Evolutionary conservation across 1,284 basidiomycete species (phyloP).

Genomic region (Microbotryum silenes-acaulis): DNA sequence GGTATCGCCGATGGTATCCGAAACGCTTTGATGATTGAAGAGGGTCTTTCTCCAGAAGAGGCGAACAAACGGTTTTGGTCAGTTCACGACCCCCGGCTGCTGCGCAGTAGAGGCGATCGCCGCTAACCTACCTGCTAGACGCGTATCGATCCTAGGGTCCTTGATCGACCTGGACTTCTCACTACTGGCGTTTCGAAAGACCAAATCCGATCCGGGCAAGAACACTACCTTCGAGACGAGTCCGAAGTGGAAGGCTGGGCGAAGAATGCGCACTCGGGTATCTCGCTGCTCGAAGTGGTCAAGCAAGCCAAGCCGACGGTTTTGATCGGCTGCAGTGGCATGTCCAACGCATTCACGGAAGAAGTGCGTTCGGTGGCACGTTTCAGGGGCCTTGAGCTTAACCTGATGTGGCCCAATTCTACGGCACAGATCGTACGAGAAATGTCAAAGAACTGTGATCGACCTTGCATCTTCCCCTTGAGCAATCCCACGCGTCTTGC

Average conservation of each 20-base stretch:
- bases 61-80: conserved; percentile 62
- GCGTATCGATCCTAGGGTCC: conserved; percentile 43
- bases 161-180: conserved; percentile 43
- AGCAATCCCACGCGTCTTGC: conserved; percentile 70
- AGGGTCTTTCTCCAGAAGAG: conserved; percentile 49
- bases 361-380: conserved; percentile 46
- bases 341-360: conserved; percentile 70
- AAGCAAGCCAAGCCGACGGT: conserved; percentile 61
- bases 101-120: no score
- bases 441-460: conserved; percentile 59
- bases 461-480: conserved; percentile 67
- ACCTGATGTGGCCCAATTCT: no score
- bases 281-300: conserved; percentile 59
- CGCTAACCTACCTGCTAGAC: no score
- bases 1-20: conserved; percentile 66
- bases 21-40: conserved; percentile 55
- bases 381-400: background rate
- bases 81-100: conserved; percentile 36
- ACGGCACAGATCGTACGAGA: conserved; percentile 45
- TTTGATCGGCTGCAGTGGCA: conserved; percentile 72
- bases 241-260: conserved; percentile 44
- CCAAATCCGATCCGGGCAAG: conserved; percentile 49
- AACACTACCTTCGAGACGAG: conserved; percentile 42
- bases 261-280: conserved; percentile 45
- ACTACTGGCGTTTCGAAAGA: conserved; percentile 45